Base-by-base conservation (phyloP, 164 flowering plant genomes). In the Euptelea pleiosperma region DNA sequence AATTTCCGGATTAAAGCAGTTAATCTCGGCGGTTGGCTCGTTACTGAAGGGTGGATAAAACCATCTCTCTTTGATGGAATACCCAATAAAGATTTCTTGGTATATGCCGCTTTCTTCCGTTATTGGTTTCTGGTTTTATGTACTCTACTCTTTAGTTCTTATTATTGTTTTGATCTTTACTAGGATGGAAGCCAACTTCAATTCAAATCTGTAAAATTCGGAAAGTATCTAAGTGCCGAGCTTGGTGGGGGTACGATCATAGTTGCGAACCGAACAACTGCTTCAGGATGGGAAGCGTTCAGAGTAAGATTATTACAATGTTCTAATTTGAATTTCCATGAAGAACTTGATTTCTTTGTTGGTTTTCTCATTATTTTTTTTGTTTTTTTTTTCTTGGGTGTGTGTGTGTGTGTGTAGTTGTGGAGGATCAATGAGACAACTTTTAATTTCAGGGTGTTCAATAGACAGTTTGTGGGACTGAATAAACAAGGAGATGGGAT, bases 171-270 rank as follows among this genome's bases (percentile, higher is more conserved):
- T 33, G 51, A 34, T 42, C 16, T 26, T 61, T 8, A 4, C 29
- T 49, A 85, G 96, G 91, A 85, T 74, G 96, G 91, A 57, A 73
- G 71, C 1, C 62, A 55, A 22, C 48, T 85, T n/a, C 79, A 79
- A 44, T 70, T 88, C 5, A 83, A 61, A 65, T 84, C 96, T 1
- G 76, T 76, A 4, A 82, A 61, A 22, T 44, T 40, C 2, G 75
- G 80, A 44, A 82, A 78, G 52, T 88, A 75, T 64, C 72, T 88
- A 0, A 55, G 70, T 15, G 85, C 92, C 1, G 85, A 85, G 48
- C 34, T 7, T 1, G 89, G 90, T 4, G 92, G 90, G 37, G 90
- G 85, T 47, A 66, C 64, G 0, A 74, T 62, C 22, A 55, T 85
- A 1, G 79, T 75, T 40, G 85, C 80, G 0, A 78, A 81, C 55